phyloP scores from a whole-genome alignment of 306 rosid species.

The Sindora glabra region DNA sequence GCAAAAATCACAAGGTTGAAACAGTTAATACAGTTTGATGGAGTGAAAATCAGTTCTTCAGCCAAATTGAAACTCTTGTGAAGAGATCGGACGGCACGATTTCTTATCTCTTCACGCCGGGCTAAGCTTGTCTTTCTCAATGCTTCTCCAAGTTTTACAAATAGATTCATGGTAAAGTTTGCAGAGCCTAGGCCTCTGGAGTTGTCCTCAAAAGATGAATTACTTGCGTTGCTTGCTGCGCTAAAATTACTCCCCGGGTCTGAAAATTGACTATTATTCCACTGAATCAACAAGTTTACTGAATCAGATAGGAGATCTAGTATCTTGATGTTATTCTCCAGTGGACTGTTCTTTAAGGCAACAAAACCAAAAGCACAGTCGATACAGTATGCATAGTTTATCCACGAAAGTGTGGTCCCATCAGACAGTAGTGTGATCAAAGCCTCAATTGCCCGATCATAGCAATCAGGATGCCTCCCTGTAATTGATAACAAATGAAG shows the following conservation, averaged over 20 bases:
- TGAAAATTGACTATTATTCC: constrained; percentile 46
- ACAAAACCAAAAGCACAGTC: constrained; percentile 75
- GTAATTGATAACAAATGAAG: constrained; percentile 65
- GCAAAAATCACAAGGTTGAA: constrained; percentile 72
- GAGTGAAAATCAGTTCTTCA: constrained; percentile 49
- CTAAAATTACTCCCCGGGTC: constrained; percentile 49
- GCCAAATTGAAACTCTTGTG: constrained; percentile 55
- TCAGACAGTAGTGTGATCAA: constrained; percentile 58
- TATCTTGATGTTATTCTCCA: constrained; percentile 67
- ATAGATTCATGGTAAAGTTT: constrained; percentile 46
- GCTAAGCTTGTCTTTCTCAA: constrained; percentile 68
- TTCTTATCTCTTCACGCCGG: constrained; percentile 79
- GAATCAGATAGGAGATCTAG: constrained; percentile 58
- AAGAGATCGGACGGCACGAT: constrained; percentile 68
- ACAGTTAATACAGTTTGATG: constrained; percentile 52
- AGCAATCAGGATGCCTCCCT: constrained; percentile 64
- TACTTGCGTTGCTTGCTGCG: constrained; percentile 40
- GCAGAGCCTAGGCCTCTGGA: constrained; percentile 28
- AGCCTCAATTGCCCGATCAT: constrained; percentile 63
- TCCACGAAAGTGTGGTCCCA: constrained; percentile 29
- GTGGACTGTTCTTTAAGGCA: constrained; percentile 70
- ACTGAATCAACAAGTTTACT: constrained; percentile 51
- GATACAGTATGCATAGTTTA: constrained; percentile 54
- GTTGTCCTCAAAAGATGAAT: constrained; percentile 54
- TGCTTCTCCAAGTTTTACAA: constrained; percentile 78